Evolutionary conservation across 1,139 yeast species (phyloP).

Genomic region (Kodamaea anthophila): DNA sequence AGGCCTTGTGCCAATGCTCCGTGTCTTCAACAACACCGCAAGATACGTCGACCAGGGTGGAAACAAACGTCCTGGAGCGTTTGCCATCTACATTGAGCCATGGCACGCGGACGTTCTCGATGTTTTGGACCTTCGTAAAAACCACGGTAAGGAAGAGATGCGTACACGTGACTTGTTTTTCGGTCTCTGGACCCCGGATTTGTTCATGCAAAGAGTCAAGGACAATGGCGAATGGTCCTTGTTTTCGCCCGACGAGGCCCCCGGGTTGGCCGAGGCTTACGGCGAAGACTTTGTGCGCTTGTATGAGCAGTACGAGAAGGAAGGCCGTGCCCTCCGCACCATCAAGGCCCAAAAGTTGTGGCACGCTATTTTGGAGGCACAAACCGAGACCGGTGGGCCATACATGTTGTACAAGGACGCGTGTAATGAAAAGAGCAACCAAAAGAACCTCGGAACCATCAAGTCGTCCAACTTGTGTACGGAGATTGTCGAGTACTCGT

Average conservation of each 20-base stretch:
- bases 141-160: slow-evolving; percentile 87
- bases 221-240: slow-evolving; percentile 74
- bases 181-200: slow-evolving; percentile 89
- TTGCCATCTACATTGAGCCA: slow-evolving; percentile 83
- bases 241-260: slow-evolving; percentile 85
- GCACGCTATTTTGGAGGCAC: slow-evolving; percentile 83
- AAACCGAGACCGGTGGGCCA: slow-evolving; percentile 90
- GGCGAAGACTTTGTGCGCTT: slow-evolving; percentile 76
- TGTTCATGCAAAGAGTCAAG: slow-evolving; percentile 86
- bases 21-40: slow-evolving; percentile 88
- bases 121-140: slow-evolving; percentile 76
- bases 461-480: slow-evolving; percentile 87
- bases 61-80: slow-evolving; percentile 90
- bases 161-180: slow-evolving; percentile 87
- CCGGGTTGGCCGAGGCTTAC: slow-evolving; percentile 71
- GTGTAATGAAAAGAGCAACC: slow-evolving; percentile 77
- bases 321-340: slow-evolving; percentile 64
- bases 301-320: slow-evolving; percentile 65
- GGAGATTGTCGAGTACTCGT: slow-evolving; percentile 83
- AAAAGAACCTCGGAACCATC: slow-evolving; percentile 80
- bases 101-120: slow-evolving; percentile 90
- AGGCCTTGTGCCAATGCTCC: slow-evolving; percentile 84
- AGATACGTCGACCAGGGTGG: slow-evolving; percentile 94
- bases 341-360: slow-evolving; percentile 84
- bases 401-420: slow-evolving; percentile 89